phyloP scores from a whole-genome alignment of 108 stramenopile species.

The Skeletonema potamos region DNA sequence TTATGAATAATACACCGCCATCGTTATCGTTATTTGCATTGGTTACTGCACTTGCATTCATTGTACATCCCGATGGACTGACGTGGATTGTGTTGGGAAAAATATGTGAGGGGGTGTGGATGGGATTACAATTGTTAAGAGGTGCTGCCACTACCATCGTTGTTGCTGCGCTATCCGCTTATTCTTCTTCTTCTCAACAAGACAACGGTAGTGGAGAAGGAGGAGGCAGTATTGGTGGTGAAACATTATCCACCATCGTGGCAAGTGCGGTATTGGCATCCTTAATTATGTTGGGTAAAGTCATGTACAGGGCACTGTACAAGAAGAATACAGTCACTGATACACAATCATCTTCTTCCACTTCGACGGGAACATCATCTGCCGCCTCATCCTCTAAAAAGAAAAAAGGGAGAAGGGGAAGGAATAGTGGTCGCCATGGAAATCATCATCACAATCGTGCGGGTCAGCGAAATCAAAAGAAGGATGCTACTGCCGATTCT shows the following conservation, averaged over 20 bases:
- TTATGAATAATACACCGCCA: constrained; percentile 39
- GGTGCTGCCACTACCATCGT: background rate
- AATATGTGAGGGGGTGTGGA: constrained; percentile 11
- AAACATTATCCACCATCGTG: background rate
- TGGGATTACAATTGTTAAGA: background rate
- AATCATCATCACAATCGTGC: constrained; percentile 26
- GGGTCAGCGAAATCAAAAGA: constrained; percentile 44
- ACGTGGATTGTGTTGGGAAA: constrained; percentile 73
- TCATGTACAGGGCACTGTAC: background rate
- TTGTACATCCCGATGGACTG: constrained; percentile 71
- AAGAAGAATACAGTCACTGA: background rate
- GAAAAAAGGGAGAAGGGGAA: constrained; percentile 54
- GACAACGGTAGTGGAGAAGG: background rate
- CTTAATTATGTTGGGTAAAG: background rate
- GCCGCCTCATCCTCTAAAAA: constrained; percentile 12
- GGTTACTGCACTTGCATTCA: constrained; percentile 56
- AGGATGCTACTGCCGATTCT: constrained; percentile 51
- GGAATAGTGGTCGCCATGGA: constrained; percentile 42
- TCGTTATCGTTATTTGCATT: constrained; percentile 54
- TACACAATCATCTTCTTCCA: background rate
- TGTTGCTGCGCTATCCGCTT: constrained; percentile 16
- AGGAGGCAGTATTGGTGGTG: background rate
- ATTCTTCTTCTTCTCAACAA: background rate
- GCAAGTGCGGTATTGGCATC: constrained; percentile 1
- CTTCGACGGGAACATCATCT: background rate